Base-by-base conservation (phyloP, 257 asterid species). In the Perilla frutescens region DNA sequence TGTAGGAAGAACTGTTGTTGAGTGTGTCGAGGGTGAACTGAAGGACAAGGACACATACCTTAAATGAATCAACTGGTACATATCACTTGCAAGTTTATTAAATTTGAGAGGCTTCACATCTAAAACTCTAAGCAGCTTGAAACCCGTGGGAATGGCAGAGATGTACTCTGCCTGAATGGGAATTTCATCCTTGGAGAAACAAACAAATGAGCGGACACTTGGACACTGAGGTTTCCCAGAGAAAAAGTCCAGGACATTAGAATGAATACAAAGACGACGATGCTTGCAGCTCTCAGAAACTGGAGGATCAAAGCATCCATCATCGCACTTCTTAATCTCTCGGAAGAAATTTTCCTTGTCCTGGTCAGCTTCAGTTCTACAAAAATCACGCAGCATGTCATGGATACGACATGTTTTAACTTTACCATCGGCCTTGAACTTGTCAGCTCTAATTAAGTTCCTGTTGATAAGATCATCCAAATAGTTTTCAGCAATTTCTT, bases 101-200 rank as follows among this genome's bases (percentile, higher is more conserved):
- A 79, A 81, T 11, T 55, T 79, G 44, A 81, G 76, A 8, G 79
- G 82, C 60, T 76, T 75, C n/a, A 62, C 77, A 50, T 84, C 88
- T 39, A 81, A 60, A 41, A 84, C 88, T 73, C 88, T 66, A n/a
- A 84, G 81, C 62, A 79, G 78, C 15, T 80, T 76, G 73, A 84
- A 84, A 40, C 76, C 57, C 37, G 62, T 40, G 1, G 79, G 85
- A 74, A 85, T 77, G 80, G 71, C 47, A 34, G 82, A 71, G 41
- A 76, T 70, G 47, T 62, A 41, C 31, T 70, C 67, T 2, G 59
- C 0, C 7, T 62, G 75, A 59, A 80, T 60, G 15, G 45, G 31
- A 43, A 77, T 3, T 53, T 82, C 78, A n/a, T 82, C 79, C 36
- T 62, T 63, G 73, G 77, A 66, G 66, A 77, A 70, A 66, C 84